A percentile compares a stretch with the other conserved stretches of the same genome.
Evolutionary conservation across 257 asterid species (phyloP).

Genomic region (Rauvolfia tetraphylla): DNA sequence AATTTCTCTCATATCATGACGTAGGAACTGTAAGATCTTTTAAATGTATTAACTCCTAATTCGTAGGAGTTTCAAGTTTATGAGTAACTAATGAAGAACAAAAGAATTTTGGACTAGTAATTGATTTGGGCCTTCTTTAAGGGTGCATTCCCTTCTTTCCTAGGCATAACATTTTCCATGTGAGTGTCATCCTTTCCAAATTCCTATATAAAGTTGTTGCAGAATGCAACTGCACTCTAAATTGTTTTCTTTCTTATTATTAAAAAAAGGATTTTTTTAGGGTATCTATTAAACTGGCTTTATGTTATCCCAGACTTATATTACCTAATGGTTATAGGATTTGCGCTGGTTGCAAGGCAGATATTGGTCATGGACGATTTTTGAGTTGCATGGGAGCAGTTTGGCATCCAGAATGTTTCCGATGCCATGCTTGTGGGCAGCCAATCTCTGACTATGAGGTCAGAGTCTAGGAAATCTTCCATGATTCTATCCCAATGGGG

Average conservation of each 20-base stretch:
- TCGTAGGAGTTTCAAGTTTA: neutral
- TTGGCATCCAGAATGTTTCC: conserved; percentile 99
- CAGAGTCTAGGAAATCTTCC: conserved; percentile 20
- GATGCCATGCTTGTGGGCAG: conserved; percentile 68
- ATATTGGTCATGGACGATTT: conserved; percentile 88
- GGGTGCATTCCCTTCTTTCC: neutral
- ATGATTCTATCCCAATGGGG: neutral
- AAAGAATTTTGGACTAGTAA: neutral
- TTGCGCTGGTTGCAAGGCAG: conserved; percentile 90
- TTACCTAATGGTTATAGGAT: conserved; percentile 44
- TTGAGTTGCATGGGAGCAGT: conserved; percentile 91
- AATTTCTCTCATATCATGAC: neutral
- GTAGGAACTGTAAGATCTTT: neutral
- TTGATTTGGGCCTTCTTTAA: neutral
- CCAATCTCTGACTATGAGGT: conserved; percentile 98
- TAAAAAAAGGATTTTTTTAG: neutral
- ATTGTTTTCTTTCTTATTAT: neutral
- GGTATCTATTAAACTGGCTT: neutral
- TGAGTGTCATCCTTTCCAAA: neutral
- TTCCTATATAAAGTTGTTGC: neutral
- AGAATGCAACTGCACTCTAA: neutral
- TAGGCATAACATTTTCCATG: neutral
- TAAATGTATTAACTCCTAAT: neutral
- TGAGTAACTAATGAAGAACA: neutral
- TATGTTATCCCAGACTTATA: conserved; percentile 14